A percentile compares a stretch with the other conserved stretches of the same genome.
Evolutionary conservation across 768 basidiomycete species (phyloP).

Genomic region (Boletus vinaceobasis): DNA sequence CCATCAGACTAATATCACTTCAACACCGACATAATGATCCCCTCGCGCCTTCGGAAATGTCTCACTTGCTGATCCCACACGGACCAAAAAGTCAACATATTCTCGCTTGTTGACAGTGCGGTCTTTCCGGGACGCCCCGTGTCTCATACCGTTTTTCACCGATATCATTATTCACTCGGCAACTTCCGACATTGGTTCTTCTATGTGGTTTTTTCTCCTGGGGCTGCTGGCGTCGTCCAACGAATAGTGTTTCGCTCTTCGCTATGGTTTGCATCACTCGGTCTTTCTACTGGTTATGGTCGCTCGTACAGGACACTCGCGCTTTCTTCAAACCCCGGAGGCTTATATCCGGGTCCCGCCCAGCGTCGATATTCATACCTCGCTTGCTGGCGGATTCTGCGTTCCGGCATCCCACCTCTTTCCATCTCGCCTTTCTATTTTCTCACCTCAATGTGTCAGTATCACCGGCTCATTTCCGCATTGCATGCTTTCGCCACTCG

Average conservation of each 20-base stretch:
- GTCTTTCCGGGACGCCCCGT: conserved; percentile 20
- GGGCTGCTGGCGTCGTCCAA: conserved; percentile 30
- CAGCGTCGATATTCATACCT: conserved; percentile 47
- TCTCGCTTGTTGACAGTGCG: conserved; percentile 8
- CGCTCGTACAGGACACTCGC: conserved; percentile 37
- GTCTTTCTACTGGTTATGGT: conserved; percentile 35
- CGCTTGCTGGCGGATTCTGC: conserved; percentile 32
- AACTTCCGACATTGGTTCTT: conserved; percentile 29
- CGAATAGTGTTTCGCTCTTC: conserved; percentile 31
- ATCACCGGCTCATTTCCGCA: conserved; percentile 36
- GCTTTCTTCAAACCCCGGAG: conserved; percentile 16
- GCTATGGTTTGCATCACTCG: conserved; percentile 27
- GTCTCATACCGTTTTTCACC: conserved; percentile 27
- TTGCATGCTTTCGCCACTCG: conserved; percentile 42
- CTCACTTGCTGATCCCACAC: conserved; percentile 20
- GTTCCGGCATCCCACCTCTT: conserved; percentile 22
- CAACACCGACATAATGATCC: conserved; percentile 28
- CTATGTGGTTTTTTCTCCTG: conserved; percentile 27
- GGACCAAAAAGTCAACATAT: conserved; percentile 4
- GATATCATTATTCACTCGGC: conserved; percentile 46
- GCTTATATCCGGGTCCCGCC: conserved; percentile 30
- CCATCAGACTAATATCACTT: conserved; percentile 37
- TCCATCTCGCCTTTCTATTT: conserved; percentile 25
- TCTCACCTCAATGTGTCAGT: conserved; percentile 41
- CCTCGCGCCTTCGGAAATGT: conserved; percentile 23